Conservation (phyloP, 768 basidiomycete genomes). For the Gelatoporia subvermispora region DNA sequence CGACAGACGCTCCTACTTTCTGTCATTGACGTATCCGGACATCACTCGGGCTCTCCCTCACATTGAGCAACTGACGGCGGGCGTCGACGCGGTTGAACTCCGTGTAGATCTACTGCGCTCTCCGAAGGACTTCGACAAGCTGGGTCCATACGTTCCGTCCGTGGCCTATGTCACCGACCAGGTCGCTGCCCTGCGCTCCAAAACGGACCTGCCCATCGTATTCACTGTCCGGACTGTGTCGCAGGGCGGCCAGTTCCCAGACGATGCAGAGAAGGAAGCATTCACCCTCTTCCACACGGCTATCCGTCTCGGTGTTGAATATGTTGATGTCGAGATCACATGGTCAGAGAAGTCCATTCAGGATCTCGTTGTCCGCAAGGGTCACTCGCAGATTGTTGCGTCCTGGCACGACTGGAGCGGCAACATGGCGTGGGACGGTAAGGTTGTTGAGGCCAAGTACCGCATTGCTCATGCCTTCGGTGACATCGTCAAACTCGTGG, state of each 20-base stretch:
- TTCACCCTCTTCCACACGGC: constrained; percentile 75
- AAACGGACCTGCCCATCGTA: constrained; percentile 79
- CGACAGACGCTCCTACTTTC: constrained; percentile 80
- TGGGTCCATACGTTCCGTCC: constrained; percentile 57
- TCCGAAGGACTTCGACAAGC: constrained; percentile 39
- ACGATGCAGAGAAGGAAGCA: constrained; percentile 64
- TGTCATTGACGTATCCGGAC: constrained; percentile 90
- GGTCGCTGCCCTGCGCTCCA: constrained; percentile 70
- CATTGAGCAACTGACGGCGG: constrained; percentile 71
- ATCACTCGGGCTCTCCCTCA: constrained; percentile 60
- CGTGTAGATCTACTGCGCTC: constrained; percentile 83
- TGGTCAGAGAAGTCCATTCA: constrained; percentile 61
- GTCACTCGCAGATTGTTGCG: constrained; percentile 75
- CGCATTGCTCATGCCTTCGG: constrained; percentile 60
- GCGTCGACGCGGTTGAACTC: constrained; percentile 91
- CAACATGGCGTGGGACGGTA: constrained; percentile 72
- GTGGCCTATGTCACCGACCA: constrained; percentile 74
- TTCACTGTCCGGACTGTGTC: constrained; percentile 85
- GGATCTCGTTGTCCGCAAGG: constrained; percentile 57
- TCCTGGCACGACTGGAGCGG: constrained; percentile 97
- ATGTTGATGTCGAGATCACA: constrained; percentile 85
- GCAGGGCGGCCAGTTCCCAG: constrained; percentile 91
- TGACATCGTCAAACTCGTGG: constrained; percentile 91
- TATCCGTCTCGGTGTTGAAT: constrained; percentile 82
- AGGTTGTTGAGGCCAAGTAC: constrained; percentile 64